Evolutionary conservation across 2,329 filamentous ascomycete species (phyloP).

Genomic region (Amesomyces nigricolor): DNA sequence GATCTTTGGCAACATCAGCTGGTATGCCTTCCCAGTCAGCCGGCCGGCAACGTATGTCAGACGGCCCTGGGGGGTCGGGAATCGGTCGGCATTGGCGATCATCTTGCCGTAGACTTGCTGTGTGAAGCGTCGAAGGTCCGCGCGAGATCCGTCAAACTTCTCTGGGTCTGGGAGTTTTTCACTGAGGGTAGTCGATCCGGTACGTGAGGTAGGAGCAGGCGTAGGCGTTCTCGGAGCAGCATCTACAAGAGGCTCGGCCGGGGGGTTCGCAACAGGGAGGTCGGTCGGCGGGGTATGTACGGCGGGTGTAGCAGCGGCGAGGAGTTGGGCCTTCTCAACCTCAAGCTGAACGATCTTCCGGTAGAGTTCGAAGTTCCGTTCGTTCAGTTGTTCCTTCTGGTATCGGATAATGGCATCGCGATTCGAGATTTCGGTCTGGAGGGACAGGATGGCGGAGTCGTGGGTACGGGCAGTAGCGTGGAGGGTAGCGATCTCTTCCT

Average conservation of each 20-base stretch:
- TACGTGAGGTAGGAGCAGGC: no score
- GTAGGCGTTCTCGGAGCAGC: no score
- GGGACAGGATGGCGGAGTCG: background rate
- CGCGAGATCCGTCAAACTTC: no score
- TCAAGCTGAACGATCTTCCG: background rate
- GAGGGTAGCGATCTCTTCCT: background rate
- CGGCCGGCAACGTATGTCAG: no score
- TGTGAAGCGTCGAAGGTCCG: no score
- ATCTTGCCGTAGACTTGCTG: no score
- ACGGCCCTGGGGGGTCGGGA: no score
- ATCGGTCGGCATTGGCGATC: no score
- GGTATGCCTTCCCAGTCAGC: no score
- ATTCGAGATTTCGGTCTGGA: background rate
- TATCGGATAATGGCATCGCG: constrained; percentile 1
- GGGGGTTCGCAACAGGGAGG: background rate
- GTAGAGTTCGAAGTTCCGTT: constrained; percentile 5
- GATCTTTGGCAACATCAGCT: no score
- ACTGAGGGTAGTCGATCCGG: no score
- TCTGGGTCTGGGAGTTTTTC: no score
- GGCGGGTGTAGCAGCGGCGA: background rate
- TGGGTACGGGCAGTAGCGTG: background rate
- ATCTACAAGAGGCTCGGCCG: background rate
- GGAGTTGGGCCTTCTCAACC: background rate
- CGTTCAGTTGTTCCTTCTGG: constrained; percentile 5
- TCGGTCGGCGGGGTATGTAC: background rate